Conservation (phyloP, 129 eudicot species). For the Erigeron canadensis region DNA sequence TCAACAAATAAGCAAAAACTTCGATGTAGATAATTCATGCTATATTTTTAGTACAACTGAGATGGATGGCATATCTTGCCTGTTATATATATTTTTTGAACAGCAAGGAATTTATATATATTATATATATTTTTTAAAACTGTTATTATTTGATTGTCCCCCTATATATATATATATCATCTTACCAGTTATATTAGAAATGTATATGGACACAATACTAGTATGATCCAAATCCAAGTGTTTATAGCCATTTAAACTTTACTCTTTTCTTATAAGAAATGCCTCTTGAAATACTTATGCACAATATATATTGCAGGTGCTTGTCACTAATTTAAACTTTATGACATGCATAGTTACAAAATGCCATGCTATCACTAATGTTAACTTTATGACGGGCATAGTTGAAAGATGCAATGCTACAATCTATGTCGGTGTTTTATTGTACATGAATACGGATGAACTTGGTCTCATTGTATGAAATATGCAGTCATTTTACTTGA, state of each 20-base stretch:
- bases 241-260: neutral
- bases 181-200: neutral
- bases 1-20: neutral
- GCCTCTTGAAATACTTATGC: neutral
- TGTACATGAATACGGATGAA: neutral
- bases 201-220: too few relatives aligned
- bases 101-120: too few relatives aligned
- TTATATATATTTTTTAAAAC: too few relatives aligned
- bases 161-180: too few relatives aligned
- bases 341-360: neutral
- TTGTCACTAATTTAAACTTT: too few relatives aligned
- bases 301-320: neutral
- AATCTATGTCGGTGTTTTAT: neutral
- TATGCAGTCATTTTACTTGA: neutral
- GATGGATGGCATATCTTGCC: neutral
- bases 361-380: neutral
- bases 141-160: too few relatives aligned
- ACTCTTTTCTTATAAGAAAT: neutral
- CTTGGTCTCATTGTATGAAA: neutral
- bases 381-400: neutral
- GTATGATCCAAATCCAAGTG: too few relatives aligned
- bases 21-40: neutral
- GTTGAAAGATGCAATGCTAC: neutral
- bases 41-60: neutral
- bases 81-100: too few relatives aligned